Percentiles rank a stretch among this genome's conserved stretches.
phyloP scores from a whole-genome alignment of 768 basidiomycete genomes.

The Boletellus sp. region DNA sequence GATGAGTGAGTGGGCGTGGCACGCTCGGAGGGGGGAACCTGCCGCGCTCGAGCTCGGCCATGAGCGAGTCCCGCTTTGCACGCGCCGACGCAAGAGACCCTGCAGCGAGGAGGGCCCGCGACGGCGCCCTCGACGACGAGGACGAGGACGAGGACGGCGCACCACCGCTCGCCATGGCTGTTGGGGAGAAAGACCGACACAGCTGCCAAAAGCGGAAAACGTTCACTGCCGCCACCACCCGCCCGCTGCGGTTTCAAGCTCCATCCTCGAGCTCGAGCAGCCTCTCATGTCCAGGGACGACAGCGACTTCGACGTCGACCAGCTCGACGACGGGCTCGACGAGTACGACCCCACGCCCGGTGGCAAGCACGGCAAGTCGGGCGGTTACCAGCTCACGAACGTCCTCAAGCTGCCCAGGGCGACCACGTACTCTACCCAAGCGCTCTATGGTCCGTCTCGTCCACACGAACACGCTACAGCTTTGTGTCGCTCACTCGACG shows the following conservation, averaged over 20 bases:
- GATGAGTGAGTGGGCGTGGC: not conserved
- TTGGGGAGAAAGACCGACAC: not conserved
- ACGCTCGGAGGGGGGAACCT: conserved; percentile 7
- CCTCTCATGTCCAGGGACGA: conserved; percentile 8
- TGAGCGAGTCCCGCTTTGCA: conserved; percentile 60
- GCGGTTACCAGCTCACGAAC: conserved; percentile 35
- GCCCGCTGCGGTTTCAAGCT: too few species aligned
- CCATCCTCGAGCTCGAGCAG: too few species aligned
- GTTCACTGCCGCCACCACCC: not conserved
- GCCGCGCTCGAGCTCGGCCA: conserved; percentile 68
- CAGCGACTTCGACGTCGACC: conserved; percentile 26
- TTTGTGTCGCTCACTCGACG: not conserved
- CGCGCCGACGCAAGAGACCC: conserved; percentile 14
- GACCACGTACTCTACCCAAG: conserved; percentile 61
- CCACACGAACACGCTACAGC: not conserved
- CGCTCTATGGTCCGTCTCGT: conserved; percentile 45
- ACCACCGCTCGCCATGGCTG: too few species aligned
- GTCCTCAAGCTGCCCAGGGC: conserved; percentile 54
- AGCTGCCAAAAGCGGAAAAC: conserved; percentile 7
- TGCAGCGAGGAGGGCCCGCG: conserved; percentile 1
- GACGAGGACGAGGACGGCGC: too few species aligned
- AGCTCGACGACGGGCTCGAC: conserved; percentile 12
- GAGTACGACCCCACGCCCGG: not conserved
- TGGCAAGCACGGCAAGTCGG: conserved; percentile 2
- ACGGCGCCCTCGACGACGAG: conserved; percentile 18